Conservation (phyloP, 2,329 filamentous ascomycete genomes). For the Spiromastix sp. region DNA sequence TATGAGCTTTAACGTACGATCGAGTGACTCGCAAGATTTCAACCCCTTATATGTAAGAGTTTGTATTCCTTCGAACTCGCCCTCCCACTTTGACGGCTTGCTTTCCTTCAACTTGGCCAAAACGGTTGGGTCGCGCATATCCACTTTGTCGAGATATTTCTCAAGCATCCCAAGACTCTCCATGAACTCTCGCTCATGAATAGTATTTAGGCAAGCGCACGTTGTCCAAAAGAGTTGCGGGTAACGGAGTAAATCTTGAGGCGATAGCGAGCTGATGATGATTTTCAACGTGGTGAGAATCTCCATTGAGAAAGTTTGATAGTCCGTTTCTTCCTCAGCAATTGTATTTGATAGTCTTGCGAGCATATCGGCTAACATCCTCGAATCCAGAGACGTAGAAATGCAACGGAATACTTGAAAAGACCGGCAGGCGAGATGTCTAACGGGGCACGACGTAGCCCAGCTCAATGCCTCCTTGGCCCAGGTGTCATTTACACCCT, state of each 20-base stretch:
- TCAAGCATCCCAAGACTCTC: constrained; percentile 89
- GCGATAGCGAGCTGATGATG: constrained; percentile 74
- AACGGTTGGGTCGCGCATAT: constrained; percentile 61
- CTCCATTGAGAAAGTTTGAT: constrained; percentile 95
- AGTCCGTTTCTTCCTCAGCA: constrained; percentile 86
- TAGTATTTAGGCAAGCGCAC: constrained; percentile 90
- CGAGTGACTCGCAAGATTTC: constrained; percentile 72
- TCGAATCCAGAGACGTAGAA: constrained; percentile 76
- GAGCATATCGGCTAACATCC: constrained; percentile 95
- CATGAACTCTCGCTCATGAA: constrained; percentile 89
- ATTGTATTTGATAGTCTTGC: constrained; percentile 92
- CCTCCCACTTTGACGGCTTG: constrained; percentile 80
- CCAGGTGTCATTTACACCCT: constrained; percentile 84
- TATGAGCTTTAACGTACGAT: constrained; percentile 65
- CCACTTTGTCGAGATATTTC: constrained; percentile 71
- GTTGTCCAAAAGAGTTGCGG: constrained; percentile 97
- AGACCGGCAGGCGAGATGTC: constrained; percentile 89
- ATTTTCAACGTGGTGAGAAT: constrained; percentile 90
- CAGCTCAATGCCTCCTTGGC: constrained; percentile 80
- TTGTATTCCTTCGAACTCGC: constrained; percentile 75
- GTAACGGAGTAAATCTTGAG: constrained; percentile 72
- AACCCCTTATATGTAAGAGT: constrained; percentile 83
- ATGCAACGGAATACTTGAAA: constrained; percentile 97
- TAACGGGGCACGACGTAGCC: constrained; percentile 93
- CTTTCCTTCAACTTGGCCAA: constrained; percentile 64